Conservation (phyloP, 2,329 filamentous ascomycete genomes). For the Stemphylium beticola region DNA sequence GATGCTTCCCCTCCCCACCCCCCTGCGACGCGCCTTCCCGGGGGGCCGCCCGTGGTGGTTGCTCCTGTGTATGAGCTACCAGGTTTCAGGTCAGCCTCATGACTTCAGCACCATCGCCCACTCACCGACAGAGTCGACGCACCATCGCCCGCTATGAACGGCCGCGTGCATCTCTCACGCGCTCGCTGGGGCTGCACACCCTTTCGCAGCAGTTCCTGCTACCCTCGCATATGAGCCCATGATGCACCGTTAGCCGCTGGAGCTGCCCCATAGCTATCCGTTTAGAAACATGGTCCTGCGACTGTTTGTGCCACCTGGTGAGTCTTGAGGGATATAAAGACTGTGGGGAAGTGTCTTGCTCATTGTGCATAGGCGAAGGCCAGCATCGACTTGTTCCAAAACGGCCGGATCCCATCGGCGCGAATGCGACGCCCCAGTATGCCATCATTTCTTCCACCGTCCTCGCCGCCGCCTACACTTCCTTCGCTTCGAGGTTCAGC, state of each 20-base stretch:
- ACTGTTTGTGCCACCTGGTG: slow-evolving; percentile 39
- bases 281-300: slow-evolving; percentile 31
- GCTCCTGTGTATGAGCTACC: slow-evolving; percentile 1
- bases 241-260: not conserved
- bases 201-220: not conserved
- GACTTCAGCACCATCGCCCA: slow-evolving; percentile 13
- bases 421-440: slow-evolving; percentile 38
- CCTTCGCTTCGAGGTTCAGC: slow-evolving; percentile 23
- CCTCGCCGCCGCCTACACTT: slow-evolving; percentile 34
- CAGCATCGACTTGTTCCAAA: slow-evolving; percentile 33
- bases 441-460: slow-evolving; percentile 33
- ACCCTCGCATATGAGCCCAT: slow-evolving; percentile 13
- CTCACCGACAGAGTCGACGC: slow-evolving; percentile 14
- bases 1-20: not conserved
- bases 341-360: not conserved
- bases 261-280: not conserved
- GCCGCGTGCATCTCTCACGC: slow-evolving; percentile 18
- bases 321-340: not conserved
- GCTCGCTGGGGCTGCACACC: slow-evolving; percentile 10
- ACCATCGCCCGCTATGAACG: slow-evolving; percentile 11
- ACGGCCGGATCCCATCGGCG: slow-evolving; percentile 35
- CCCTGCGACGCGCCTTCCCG: slow-evolving; percentile 14
- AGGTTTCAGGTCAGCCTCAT: slow-evolving; percentile 20
- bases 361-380: slow-evolving; percentile 28
- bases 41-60: slow-evolving; percentile 9